phyloP scores from a whole-genome alignment of 768 basidiomycete species.

The Lentinula lateritia region DNA sequence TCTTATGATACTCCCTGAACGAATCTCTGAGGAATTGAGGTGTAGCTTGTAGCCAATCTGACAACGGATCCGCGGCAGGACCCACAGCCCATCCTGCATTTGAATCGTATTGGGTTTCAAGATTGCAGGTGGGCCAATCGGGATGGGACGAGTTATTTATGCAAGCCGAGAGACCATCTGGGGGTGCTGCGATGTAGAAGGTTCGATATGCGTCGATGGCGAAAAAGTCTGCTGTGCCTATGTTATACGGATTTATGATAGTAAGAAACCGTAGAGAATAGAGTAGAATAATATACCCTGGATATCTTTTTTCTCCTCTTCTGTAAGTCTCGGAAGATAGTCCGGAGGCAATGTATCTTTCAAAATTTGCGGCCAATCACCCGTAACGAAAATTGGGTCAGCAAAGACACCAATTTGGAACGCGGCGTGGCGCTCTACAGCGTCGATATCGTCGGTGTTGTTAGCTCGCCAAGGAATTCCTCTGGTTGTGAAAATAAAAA shows the following conservation, averaged over 20 bases:
- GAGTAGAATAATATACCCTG: background rate
- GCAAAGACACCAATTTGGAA: constrained; percentile 48
- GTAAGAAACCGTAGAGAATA: background rate
- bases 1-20: constrained; percentile 27
- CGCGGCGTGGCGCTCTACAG: constrained; percentile 43
- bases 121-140: constrained; percentile 46
- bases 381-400: constrained; percentile 43
- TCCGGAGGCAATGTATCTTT: constrained; percentile 40
- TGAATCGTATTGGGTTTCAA: constrained; percentile 31
- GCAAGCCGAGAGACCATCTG: constrained; percentile 39
- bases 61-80: constrained; percentile 35
- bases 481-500: constrained; percentile 14
- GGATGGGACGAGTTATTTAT: constrained; percentile 37
- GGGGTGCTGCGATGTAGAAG: constrained; percentile 34
- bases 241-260: background rate
- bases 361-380: constrained; percentile 48
- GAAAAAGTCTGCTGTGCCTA: constrained; percentile 48
- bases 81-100: constrained; percentile 39
- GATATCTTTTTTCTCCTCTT: constrained; percentile 23
- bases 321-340: constrained; percentile 43
- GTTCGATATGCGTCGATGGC: constrained; percentile 45
- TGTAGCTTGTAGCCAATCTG: constrained; percentile 38
- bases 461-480: constrained; percentile 41
- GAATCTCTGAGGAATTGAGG: constrained; percentile 31
- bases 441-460: constrained; percentile 35